These are phyloP conservation scores for Typha latifolia DNA, from an alignment of 176 grass and related monocot genomes.

Conservation along the genomic window DNA sequence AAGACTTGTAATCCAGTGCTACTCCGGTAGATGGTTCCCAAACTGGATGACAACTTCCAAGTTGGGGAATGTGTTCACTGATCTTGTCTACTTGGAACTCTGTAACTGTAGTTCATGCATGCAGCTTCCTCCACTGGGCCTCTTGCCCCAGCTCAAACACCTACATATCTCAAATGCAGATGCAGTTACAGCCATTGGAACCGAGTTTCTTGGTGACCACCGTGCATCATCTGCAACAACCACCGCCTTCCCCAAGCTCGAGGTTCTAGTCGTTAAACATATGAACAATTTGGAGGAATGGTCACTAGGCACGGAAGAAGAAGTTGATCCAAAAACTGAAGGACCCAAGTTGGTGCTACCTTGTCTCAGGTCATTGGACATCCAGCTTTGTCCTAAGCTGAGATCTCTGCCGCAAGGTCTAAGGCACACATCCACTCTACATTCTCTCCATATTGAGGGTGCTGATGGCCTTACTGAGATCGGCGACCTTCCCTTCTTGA, in stretches of 20 bases:
- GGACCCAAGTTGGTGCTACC: constrained; percentile 34
- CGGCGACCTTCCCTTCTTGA: constrained; percentile 44
- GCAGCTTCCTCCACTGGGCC: constrained; percentile 52
- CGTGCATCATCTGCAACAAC: constrained; percentile 20
- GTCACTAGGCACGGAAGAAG: constrained; percentile 35
- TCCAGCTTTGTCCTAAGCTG: constrained; percentile 58
- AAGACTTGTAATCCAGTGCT: constrained; percentile 57
- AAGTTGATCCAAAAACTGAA: background rate
- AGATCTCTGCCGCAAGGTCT: constrained; percentile 71
- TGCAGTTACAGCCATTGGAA: constrained; percentile 46
- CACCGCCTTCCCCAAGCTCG: constrained; percentile 54
- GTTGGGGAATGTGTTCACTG: constrained; percentile 42
- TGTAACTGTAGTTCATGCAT: constrained; percentile 44
- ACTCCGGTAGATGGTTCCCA: constrained; percentile 47
- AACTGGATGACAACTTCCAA: constrained; percentile 50
- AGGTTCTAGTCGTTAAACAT: constrained; percentile 45
- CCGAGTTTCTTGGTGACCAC: constrained; percentile 43
- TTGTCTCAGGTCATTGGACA: constrained; percentile 50
- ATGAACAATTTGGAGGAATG: constrained; percentile 69
- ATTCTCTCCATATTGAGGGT: constrained; percentile 36
- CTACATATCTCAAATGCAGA: constrained; percentile 49
- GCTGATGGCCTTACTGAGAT: constrained; percentile 52
- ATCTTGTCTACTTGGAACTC: constrained; percentile 44
- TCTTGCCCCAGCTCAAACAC: constrained; percentile 51
- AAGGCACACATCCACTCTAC: constrained; percentile 17